Percentiles rank a stretch among this genome's conserved stretches.
These are phyloP conservation scores for Eimeria acervulina DNA, from an alignment of 169 alveolate genomes.

Conservation along the genomic window DNA sequence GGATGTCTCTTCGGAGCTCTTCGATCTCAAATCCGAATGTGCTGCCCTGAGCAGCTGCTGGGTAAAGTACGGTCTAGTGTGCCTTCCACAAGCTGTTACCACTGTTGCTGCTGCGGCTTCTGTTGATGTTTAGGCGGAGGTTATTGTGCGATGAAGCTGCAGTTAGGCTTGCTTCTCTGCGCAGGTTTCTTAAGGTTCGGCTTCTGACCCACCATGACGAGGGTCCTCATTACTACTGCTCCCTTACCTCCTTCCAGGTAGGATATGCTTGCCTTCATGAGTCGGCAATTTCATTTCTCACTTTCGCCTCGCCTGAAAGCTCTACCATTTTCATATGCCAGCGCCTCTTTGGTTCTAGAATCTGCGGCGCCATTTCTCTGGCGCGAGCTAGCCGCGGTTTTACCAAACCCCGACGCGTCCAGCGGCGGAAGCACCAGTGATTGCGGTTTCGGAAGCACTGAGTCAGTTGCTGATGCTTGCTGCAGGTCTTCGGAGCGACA, in stretches of 20 bases:
- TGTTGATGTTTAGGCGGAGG: neutral
- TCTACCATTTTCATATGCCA: neutral
- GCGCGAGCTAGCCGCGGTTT: neutral
- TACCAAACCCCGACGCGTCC: neutral
- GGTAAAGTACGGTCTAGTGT: slow-evolving; percentile 61
- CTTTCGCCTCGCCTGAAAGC: neutral
- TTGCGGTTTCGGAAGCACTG: neutral
- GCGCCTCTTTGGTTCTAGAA: neutral
- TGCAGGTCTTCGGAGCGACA: slow-evolving; percentile 90
- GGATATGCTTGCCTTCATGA: neutral
- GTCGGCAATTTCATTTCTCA: neutral
- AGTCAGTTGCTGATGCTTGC: neutral
- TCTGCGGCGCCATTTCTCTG: neutral
- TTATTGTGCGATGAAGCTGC: neutral
- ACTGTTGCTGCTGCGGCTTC: neutral
- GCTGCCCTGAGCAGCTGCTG: slow-evolving; percentile 84
- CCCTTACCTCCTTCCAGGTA: slow-evolving; percentile 89
- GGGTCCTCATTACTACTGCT: slow-evolving; percentile 90
- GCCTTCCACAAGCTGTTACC: neutral
- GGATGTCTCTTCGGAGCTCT: slow-evolving; percentile 88
- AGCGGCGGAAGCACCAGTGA: neutral
- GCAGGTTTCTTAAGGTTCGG: slow-evolving; percentile 88
- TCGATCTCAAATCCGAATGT: slow-evolving; percentile 88
- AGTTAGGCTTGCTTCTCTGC: neutral
- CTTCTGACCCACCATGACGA: slow-evolving; percentile 91